A percentile compares a stretch with the other conserved stretches of the same genome.
Evolutionary conservation across 495 filamentous ascomycete genomes (phyloP).

Genomic region (Tirmania nivea): DNA sequence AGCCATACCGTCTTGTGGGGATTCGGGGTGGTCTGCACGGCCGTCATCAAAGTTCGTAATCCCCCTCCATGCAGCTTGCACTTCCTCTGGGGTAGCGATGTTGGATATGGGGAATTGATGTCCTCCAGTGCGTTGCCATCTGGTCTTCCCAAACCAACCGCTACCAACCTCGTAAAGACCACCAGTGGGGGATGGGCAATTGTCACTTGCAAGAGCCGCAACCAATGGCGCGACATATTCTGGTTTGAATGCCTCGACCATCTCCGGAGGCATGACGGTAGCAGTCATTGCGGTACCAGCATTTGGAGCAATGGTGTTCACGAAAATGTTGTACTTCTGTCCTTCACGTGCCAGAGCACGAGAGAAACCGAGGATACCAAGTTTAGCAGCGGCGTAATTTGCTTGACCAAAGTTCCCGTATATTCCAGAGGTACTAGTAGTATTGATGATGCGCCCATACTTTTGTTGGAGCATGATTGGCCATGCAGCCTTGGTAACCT

Average conservation of each 20-base stretch:
- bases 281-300: conserved; percentile 91
- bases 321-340: conserved; percentile 91
- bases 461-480: conserved; percentile 96
- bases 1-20: conserved; percentile 49
- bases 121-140: conserved; percentile 87
- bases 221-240: conserved; percentile 94
- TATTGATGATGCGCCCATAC: conserved; percentile 93
- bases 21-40: conserved; percentile 72
- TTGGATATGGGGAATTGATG: conserved; percentile 83
- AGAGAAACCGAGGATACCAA: conserved; percentile 85
- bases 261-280: conserved; percentile 87
- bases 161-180: conserved; percentile 90
- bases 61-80: conserved; percentile 51
- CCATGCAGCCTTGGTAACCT: conserved; percentile 95
- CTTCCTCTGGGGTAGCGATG: conserved; percentile 66
- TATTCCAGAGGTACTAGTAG: conserved; percentile 87
- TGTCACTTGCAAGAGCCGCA: conserved; percentile 70
- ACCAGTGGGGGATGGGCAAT: conserved; percentile 66
- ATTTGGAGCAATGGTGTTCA: conserved; percentile 96
- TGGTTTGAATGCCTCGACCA: conserved; percentile 98
- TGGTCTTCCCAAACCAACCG: conserved; percentile 76
- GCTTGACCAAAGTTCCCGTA: conserved; percentile 98
- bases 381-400: conserved; percentile 92
- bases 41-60: conserved; percentile 79
- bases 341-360: conserved; percentile 84